Base-by-base conservation (phyloP, 805 yeast genomes). In the Saturnispora gosingensis region DNA sequence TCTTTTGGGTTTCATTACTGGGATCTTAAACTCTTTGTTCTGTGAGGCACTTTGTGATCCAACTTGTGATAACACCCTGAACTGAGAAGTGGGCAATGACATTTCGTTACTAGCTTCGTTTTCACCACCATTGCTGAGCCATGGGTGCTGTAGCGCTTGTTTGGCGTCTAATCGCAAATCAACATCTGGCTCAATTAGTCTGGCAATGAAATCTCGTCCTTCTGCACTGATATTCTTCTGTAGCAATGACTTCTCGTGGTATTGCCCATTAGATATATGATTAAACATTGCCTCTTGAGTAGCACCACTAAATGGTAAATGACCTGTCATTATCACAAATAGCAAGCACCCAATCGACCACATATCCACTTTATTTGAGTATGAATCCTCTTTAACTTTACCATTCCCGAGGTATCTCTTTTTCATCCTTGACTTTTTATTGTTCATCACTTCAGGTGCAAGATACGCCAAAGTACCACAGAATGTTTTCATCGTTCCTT, bases 381-480 rank as follows among this genome's bases (percentile, higher is more conserved):
- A 93, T 46, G 74, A 55, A 57, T 66, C 70, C 35, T 66, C 68
- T 11, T 59, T 51, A 13, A 58, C 60, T 39, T 63, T 59, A 7
- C 70, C 70, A 48, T 66, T 66, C 10, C 70, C 70, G 28, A 67
- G 46, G 45, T 66, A 66, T 43, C 69, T 50, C 47, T 58, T 61
- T 43, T 53, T 61, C 42, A 52, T 53, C 2, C 54, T 56, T 8
- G 48, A 51, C 22, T 45, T 52, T 54, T 78, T 78, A 2, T 82
- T 82, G 5, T 78, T 72, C 30, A 79, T 75, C 7, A 93, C 88
- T 65, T 93, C 99, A 0, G 99, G 99, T 0, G 99, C 99, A 47
- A 93, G 85, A 61, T 93, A 93, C 2, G 98, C 97, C 56, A 93
- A 67, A 0, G 99, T 93, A 1, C 99, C 99, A 69, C 99, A 93